These are phyloP conservation scores for Novymonas esmeraldas DNA, from an alignment of 208 protist species.

Conservation along the genomic window DNA sequence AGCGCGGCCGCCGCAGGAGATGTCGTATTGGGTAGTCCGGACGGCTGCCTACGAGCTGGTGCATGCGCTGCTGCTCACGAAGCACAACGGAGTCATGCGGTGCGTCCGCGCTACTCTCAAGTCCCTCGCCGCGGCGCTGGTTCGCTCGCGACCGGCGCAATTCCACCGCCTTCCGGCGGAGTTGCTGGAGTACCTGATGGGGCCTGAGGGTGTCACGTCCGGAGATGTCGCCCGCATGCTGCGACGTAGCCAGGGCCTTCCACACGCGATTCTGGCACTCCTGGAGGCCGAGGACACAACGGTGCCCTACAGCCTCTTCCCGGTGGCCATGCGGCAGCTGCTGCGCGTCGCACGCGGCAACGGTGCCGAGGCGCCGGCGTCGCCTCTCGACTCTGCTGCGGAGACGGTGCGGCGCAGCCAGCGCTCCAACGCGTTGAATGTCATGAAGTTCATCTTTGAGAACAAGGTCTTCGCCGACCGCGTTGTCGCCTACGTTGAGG, in stretches of 20 bases:
- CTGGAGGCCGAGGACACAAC: conserved; percentile 82
- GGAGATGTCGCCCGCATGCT: conserved; percentile 76
- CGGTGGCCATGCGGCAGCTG: conserved; percentile 64
- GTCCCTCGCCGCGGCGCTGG: conserved; percentile 43
- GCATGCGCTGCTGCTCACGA: conserved; percentile 79
- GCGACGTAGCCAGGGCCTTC: conserved; percentile 89
- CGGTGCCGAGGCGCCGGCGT: neutral
- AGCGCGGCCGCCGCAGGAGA: conserved; percentile 38
- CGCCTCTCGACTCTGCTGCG: conserved; percentile 1
- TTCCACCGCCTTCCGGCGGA: conserved; percentile 66
- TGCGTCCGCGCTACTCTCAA: conserved; percentile 72
- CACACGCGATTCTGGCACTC: conserved; percentile 79
- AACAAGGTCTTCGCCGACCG: conserved; percentile 78
- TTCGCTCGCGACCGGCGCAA: conserved; percentile 56
- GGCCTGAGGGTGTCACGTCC: conserved; percentile 78
- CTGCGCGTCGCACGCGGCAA: conserved; percentile 41
- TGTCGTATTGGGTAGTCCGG: conserved; percentile 46
- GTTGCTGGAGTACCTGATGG: conserved; percentile 75
- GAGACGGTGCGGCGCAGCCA: conserved; percentile 57
- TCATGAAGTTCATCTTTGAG: conserved; percentile 93
- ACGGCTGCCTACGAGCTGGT: conserved; percentile 59
- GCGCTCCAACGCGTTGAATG: conserved; percentile 91
- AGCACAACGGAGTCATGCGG: conserved; percentile 93
- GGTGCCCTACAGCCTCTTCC: conserved; percentile 74
- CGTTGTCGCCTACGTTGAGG: conserved; percentile 65